These are phyloP conservation scores for Brettanomyces bruxellensis DNA, from an alignment of 805 yeast genomes.

Conservation along the genomic window DNA sequence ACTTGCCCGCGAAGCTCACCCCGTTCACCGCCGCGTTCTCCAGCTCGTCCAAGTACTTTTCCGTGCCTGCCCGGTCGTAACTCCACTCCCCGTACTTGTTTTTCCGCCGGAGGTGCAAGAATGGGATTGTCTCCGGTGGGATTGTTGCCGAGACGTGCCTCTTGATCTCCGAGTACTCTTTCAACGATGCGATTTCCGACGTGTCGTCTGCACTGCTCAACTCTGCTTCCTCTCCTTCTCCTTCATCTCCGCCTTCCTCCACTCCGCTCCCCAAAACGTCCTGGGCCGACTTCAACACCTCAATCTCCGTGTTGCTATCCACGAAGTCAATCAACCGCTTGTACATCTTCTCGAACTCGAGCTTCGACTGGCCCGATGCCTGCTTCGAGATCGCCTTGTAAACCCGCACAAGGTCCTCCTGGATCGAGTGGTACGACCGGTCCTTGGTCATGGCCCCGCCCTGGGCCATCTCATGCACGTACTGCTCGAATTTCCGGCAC, in stretches of 20 bases:
- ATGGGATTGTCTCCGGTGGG: slow-evolving; percentile 84
- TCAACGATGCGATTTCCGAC: slow-evolving; percentile 81
- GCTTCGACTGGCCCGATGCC: slow-evolving; percentile 57
- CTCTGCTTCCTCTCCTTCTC: slow-evolving; percentile 27
- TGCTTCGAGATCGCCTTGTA: slow-evolving; percentile 76
- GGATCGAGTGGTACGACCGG: slow-evolving; percentile 57
- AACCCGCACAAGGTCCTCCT: slow-evolving; percentile 76
- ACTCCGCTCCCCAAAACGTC: slow-evolving; percentile 27
- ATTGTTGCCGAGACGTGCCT: slow-evolving; percentile 68
- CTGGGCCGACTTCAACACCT: slow-evolving; percentile 53
- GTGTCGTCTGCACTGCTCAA: slow-evolving; percentile 42
- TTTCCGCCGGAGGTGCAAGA: slow-evolving; percentile 85
- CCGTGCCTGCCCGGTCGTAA: slow-evolving; percentile 71
- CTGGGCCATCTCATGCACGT: slow-evolving; percentile 91
- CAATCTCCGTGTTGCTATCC: slow-evolving; percentile 62
- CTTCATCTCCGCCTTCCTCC: slow-evolving; percentile 13
- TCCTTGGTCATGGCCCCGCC: slow-evolving; percentile 79
- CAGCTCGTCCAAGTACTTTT: slow-evolving; percentile 77
- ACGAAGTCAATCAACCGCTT: slow-evolving; percentile 62
- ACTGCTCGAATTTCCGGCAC: slow-evolving; percentile 90
- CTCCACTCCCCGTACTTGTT: slow-evolving; percentile 66
- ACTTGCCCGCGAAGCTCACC: slow-evolving; percentile 78
- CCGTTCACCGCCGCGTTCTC: slow-evolving; percentile 95
- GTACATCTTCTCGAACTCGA: slow-evolving; percentile 64
- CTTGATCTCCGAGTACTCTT: slow-evolving; percentile 57